These are phyloP conservation scores for Aphanomyces cochlioides DNA, from an alignment of 352 stramenopile genomes.

Conservation along the genomic window DNA sequence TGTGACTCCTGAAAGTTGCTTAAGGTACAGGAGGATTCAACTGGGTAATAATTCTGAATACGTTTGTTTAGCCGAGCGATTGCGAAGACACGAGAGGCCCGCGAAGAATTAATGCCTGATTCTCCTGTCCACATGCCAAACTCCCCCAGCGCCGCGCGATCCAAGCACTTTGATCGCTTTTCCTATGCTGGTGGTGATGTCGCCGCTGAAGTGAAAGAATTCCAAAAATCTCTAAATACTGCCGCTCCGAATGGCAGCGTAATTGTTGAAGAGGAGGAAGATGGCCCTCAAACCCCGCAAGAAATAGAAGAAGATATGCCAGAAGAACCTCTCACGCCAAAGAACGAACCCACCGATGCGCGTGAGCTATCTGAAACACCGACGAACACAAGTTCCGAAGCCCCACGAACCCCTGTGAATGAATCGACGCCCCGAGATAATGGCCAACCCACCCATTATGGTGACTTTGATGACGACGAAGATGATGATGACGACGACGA, in stretches of 20 bases:
- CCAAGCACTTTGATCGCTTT: slow-evolving; percentile 71
- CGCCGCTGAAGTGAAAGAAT: slow-evolving; percentile 6
- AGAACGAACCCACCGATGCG: not conserved
- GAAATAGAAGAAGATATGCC: not conserved
- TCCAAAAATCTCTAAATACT: not conserved
- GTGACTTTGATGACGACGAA: slow-evolving; percentile 12
- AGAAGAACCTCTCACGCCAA: not conserved
- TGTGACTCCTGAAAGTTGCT: slow-evolving; percentile 61
- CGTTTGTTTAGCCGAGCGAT: slow-evolving; percentile 40
- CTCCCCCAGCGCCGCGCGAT: slow-evolving; percentile 50
- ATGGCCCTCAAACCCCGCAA: not conserved
- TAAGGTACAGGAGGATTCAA: slow-evolving; percentile 31
- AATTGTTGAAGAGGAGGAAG: slow-evolving; percentile 23
- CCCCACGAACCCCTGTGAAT: too few species aligned
- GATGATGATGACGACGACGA: slow-evolving; percentile 26
- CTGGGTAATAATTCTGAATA: too few species aligned
- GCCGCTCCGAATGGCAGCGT: not conserved
- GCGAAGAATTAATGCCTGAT: slow-evolving; percentile 69
- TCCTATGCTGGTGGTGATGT: slow-evolving; percentile 48
- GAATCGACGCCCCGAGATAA: not conserved
- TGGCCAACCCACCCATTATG: not conserved
- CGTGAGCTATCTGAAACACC: too few species aligned
- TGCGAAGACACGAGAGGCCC: slow-evolving; percentile 61
- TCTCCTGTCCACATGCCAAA: slow-evolving; percentile 61
- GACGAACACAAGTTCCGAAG: not conserved